phyloP scores from a whole-genome alignment of 1,139 yeast genomes.

The Yamadazyma triangularis region DNA sequence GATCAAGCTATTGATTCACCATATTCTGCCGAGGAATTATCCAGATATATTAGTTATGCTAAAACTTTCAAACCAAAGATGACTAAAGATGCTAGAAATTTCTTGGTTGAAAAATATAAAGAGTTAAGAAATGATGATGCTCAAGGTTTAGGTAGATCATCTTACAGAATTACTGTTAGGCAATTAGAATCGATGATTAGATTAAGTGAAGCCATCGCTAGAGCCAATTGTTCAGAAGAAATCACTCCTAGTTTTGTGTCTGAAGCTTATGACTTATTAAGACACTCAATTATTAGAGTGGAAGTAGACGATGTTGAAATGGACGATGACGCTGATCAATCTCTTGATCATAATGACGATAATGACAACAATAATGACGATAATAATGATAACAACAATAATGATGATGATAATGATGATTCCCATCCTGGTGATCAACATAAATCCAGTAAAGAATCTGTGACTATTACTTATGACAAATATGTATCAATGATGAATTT shows the following conservation, averaged over 20 bases:
- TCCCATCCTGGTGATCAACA: slow-evolving; percentile 7
- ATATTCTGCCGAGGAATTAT: slow-evolving; percentile 80
- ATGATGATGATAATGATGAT: slow-evolving; percentile 10
- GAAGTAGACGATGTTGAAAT: slow-evolving; percentile 92
- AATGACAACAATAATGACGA: slow-evolving; percentile 10
- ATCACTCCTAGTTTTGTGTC: slow-evolving; percentile 86
- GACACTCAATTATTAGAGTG: slow-evolving; percentile 90
- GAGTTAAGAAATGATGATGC: slow-evolving; percentile 90
- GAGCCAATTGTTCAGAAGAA: slow-evolving; percentile 91
- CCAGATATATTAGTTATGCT: slow-evolving; percentile 88
- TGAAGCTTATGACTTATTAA: slow-evolving; percentile 86
- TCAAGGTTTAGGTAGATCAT: slow-evolving; percentile 80
- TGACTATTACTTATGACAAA: slow-evolving; percentile 73
- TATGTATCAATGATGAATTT: slow-evolving; percentile 81
- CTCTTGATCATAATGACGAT: slow-evolving; percentile 8
- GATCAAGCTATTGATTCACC: slow-evolving; percentile 93
- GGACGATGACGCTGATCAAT: slow-evolving; percentile 52
- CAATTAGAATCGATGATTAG: slow-evolving; percentile 94
- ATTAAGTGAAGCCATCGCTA: slow-evolving; percentile 92
- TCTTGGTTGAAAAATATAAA: slow-evolving; percentile 75
- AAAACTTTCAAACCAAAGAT: slow-evolving; percentile 88
- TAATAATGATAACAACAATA: slow-evolving; percentile 10
- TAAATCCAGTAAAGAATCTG: slow-evolving; percentile 5
- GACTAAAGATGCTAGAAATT: slow-evolving; percentile 77
- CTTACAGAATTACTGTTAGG: slow-evolving; percentile 94